Conservation (phyloP, 148 eudicot species). For the Rhododendron mucronatum region DNA sequence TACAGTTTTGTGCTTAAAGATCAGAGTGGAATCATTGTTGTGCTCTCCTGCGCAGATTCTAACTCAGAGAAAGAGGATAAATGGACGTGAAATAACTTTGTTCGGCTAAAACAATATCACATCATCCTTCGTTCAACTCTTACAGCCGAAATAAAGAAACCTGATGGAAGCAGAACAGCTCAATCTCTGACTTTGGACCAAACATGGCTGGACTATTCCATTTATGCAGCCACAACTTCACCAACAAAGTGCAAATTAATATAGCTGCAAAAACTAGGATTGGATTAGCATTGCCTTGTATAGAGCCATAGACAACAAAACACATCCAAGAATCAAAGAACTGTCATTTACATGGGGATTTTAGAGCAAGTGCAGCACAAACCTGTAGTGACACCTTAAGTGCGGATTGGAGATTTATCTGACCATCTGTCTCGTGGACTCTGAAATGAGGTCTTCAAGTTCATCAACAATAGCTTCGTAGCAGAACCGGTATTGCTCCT, state of each 20-base stretch:
- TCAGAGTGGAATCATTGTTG: neutral
- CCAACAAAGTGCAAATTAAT: neutral
- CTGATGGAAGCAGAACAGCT: neutral
- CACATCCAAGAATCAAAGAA: neutral
- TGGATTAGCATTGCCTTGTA: neutral
- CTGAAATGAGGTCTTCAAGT: conserved; percentile 64
- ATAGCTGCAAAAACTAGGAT: neutral
- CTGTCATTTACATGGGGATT: neutral
- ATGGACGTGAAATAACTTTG: neutral
- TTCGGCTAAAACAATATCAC: too few species aligned
- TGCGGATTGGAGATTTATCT: neutral
- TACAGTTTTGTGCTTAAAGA: too few species aligned
- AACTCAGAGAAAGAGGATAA: neutral
- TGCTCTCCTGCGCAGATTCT: neutral
- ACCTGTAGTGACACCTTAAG: neutral
- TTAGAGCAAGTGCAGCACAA: conserved; percentile 5
- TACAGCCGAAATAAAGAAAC: neutral
- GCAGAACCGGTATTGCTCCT: conserved; percentile 89
- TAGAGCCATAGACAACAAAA: neutral
- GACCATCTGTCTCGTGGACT: conserved; percentile 19
- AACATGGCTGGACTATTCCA: neutral
- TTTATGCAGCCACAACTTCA: neutral
- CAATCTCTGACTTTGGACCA: neutral
- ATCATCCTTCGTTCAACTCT: neutral
- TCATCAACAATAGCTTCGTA: conserved; percentile 64